Evolutionary conservation across 1,284 basidiomycete genomes (phyloP), one percentile per base, ranked within the genome.

Genomic region (Puccinia novopanici): DNA sequence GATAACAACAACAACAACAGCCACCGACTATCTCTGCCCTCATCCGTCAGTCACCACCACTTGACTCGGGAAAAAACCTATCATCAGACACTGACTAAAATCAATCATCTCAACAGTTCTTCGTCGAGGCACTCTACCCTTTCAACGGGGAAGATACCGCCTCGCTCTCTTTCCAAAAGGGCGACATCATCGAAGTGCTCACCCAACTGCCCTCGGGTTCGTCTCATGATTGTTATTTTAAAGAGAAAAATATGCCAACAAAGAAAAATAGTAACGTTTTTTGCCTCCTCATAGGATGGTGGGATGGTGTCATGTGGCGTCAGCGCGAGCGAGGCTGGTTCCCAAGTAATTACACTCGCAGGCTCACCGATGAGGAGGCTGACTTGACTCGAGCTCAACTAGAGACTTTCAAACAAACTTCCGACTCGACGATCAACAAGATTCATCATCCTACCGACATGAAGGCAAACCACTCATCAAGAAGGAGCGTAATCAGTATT

Each of bases 151-250:
- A 82, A 55, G 83, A 87, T 45, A 89, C 91, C 81, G 94, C 93
- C 9, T 93, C 95, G 0, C 90, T 99, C 67, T 93, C 92, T 17
- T 99, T 99, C 85, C 88, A 86, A 81, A 90, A 90, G 83, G 92
- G 92, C 82, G 94, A 97, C 84, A 89, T 98, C 82, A 97, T 99
- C 84, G 94, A 98, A 86, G 94, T 99, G 76, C 89, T 97, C 74
- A 94, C 92, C 9, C 91, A 92, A 85, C 90, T 98, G 76, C 92
- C 93, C 70, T 93, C 92, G 5, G 78, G 78, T 80, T 8, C 30
- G 24, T 65, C 37, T 67, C 59, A 34, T 34, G 34, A 34, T 34
- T 34, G 34, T 34, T 24, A n/a, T 19, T 50, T 19, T 76, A 24
- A 54, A 59, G 5, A 59, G 57, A 34, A 12, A 8, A 12, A 48